Conservation (phyloP, 768 basidiomycete genomes). For the Calocybe indica region DNA sequence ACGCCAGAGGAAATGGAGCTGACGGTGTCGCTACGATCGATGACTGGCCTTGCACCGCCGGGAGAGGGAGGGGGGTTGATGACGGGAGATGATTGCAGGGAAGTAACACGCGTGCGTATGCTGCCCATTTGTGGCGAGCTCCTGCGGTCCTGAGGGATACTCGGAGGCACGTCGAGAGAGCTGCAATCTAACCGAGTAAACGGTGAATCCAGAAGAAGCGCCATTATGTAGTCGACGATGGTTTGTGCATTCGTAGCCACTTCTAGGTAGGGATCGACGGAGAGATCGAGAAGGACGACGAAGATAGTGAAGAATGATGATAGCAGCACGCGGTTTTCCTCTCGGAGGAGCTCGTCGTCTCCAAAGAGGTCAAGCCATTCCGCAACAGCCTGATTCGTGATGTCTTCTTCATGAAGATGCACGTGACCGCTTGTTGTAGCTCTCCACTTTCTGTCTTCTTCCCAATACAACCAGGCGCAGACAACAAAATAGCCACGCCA, state of each 20-base stretch:
- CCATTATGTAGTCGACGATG: slow-evolving; percentile 88
- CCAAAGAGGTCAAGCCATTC: slow-evolving; percentile 75
- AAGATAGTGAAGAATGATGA: slow-evolving; percentile 96
- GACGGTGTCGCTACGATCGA: slow-evolving; percentile 59
- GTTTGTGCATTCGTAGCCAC: slow-evolving; percentile 89
- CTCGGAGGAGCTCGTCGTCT: slow-evolving; percentile 58
- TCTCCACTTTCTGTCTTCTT: slow-evolving; percentile 75
- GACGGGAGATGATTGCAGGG: slow-evolving; percentile 45
- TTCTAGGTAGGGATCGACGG: slow-evolving; percentile 89
- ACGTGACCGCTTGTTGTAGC: slow-evolving; percentile 27
- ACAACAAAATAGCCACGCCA: slow-evolving; percentile 96
- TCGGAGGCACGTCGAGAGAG: slow-evolving; percentile 49
- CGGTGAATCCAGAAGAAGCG: slow-evolving; percentile 83
- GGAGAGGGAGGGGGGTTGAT: slow-evolving; percentile 40
- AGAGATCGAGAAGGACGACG: slow-evolving; percentile 81
- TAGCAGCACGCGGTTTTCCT: slow-evolving; percentile 77
- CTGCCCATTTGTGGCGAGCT: slow-evolving; percentile 29
- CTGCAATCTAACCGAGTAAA: slow-evolving; percentile 71
- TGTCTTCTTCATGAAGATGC: slow-evolving; percentile 55
- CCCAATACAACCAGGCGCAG: slow-evolving; percentile 96
- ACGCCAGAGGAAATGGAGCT: slow-evolving; percentile 57
- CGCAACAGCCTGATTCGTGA: slow-evolving; percentile 62
- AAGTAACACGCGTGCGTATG: slow-evolving; percentile 40
- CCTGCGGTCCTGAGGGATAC: slow-evolving; percentile 32
- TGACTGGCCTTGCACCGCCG: slow-evolving; percentile 34